Evolutionary conservation across 768 basidiomycete genomes (phyloP).

Genomic region (Cystofilobasidium ferigula): DNA sequence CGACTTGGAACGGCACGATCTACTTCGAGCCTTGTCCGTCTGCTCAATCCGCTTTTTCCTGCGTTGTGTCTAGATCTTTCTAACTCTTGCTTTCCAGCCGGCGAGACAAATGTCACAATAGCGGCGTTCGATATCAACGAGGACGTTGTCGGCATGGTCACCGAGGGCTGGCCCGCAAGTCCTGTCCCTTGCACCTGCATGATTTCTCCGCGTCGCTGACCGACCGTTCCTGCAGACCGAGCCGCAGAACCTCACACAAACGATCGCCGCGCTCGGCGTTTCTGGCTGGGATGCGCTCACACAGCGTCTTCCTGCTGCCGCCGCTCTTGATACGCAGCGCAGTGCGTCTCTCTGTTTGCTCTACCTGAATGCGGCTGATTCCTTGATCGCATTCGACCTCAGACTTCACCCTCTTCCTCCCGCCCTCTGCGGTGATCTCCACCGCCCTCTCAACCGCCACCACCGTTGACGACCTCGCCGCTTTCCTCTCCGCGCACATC

Average conservation of each 20-base stretch:
- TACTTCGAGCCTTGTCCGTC: neutral
- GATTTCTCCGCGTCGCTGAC: neutral
- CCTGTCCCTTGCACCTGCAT: neutral
- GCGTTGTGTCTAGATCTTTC: too few species aligned
- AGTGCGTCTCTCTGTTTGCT: neutral
- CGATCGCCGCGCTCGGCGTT: neutral
- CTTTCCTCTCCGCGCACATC: constrained; percentile 11
- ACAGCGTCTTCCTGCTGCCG: neutral
- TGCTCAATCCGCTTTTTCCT: too few species aligned
- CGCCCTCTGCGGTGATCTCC: neutral
- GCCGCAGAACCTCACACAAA: neutral
- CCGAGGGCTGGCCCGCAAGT: neutral
- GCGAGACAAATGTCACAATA: neutral
- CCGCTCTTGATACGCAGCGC: neutral
- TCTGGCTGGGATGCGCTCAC: neutral
- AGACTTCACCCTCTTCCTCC: constrained; percentile 21
- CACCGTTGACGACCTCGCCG: neutral
- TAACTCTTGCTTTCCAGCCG: too few species aligned
- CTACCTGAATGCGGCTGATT: neutral
- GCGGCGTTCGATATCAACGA: neutral
- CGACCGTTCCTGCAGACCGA: constrained; percentile 3
- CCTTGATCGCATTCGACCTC: neutral
- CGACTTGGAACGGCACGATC: constrained; percentile 6
- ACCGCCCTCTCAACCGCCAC: neutral
- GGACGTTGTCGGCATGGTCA: neutral